phyloP scores from a whole-genome alignment of 306 rosid genomes.

The Benincasa hispida region DNA sequence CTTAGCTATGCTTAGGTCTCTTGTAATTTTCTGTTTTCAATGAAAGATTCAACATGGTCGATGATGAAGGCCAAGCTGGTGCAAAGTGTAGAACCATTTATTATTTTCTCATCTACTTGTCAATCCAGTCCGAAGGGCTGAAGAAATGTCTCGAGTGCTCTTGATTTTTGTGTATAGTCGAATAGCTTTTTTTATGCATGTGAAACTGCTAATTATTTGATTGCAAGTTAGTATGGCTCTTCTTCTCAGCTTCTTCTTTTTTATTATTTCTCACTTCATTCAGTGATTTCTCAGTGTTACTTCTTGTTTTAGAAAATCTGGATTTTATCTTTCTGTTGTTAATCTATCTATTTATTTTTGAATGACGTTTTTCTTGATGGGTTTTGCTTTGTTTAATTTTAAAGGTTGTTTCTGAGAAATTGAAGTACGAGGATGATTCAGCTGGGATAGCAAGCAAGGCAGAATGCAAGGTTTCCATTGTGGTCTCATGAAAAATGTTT shows the following conservation, averaged over 20 bases:
- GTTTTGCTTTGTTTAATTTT: constrained; percentile 13
- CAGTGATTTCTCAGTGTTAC: neutral
- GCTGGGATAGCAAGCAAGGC: constrained; percentile 38
- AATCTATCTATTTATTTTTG: constrained; percentile 6
- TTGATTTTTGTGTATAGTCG: neutral
- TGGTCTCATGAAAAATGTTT: constrained; percentile 10
- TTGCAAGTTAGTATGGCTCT: neutral
- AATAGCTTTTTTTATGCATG: neutral
- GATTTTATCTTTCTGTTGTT: neutral
- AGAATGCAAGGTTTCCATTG: constrained; percentile 79
- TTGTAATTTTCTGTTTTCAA: neutral
- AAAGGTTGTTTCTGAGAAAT: constrained; percentile 47
- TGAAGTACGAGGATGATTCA: constrained; percentile 41
- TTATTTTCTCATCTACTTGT: neutral
- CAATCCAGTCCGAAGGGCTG: neutral
- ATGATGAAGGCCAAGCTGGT: neutral
- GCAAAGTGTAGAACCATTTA: neutral
- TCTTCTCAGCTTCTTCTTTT: neutral
- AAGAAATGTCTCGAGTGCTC: neutral
- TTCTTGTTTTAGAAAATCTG: neutral
- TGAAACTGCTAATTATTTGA: neutral
- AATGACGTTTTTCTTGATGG: constrained; percentile 14
- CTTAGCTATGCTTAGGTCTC: neutral
- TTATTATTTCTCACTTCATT: neutral
- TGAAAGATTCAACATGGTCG: neutral